phyloP scores from a whole-genome alignment of 495 filamentous ascomycete genomes.

The Mycothermus thermophilus region DNA sequence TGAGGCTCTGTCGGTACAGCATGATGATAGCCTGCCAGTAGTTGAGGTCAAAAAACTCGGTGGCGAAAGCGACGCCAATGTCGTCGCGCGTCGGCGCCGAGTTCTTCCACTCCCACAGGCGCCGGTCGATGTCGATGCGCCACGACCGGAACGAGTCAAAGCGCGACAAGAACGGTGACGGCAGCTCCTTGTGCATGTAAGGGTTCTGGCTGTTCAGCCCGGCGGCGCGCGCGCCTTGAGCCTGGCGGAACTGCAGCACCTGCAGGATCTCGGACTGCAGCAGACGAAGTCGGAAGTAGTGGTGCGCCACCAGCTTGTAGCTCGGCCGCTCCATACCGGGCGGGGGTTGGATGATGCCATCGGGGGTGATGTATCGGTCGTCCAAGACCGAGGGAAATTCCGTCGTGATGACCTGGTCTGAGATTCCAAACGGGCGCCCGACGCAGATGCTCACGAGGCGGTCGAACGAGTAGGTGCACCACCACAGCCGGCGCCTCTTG shows the following conservation, averaged over 20 bases:
- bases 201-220: slow-evolving; percentile 48
- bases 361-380: slow-evolving; percentile 76
- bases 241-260: slow-evolving; percentile 81
- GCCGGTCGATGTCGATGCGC: slow-evolving; percentile 74
- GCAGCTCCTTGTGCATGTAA: slow-evolving; percentile 63
- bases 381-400: slow-evolving; percentile 82
- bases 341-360: slow-evolving; percentile 50
- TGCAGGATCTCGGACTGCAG: slow-evolving; percentile 92
- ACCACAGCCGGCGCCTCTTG: slow-evolving; percentile 78
- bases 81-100: slow-evolving; percentile 61
- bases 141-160: slow-evolving; percentile 80
- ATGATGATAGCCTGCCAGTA: slow-evolving; percentile 98
- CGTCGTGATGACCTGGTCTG: slow-evolving; percentile 85
- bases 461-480: slow-evolving; percentile 92
- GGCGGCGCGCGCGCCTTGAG: slow-evolving; percentile 42
- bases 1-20: slow-evolving; percentile 84
- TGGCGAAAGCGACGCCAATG: slow-evolving; percentile 74
- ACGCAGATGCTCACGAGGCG: slow-evolving; percentile 85
- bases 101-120: slow-evolving; percentile 77
- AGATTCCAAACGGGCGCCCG: slow-evolving; percentile 84
- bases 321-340: slow-evolving; percentile 41
- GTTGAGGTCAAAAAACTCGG: slow-evolving; percentile 80
- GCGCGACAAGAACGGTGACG: slow-evolving; percentile 70
- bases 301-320: slow-evolving; percentile 79
- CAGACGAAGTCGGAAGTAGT: slow-evolving; percentile 84